Evolutionary conservation across 805 yeast species (phyloP).

Genomic region (Debaryomyces prosopidis): DNA sequence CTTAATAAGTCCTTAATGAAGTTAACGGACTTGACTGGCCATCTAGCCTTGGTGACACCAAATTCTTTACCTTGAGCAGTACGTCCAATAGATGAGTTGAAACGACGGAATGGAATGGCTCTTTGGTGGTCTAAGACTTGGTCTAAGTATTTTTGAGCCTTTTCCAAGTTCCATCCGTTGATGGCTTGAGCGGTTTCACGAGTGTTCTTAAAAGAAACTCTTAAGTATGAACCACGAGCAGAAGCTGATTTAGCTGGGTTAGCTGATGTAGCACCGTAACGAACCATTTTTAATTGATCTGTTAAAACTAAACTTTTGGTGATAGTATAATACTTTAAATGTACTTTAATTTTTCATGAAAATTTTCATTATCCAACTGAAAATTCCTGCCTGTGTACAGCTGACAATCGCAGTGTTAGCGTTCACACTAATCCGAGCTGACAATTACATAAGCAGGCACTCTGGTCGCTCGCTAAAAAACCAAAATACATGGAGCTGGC

Average conservation of each 20-base stretch:
- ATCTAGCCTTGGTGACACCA: slow-evolving; percentile 99
- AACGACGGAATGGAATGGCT: slow-evolving; percentile 99
- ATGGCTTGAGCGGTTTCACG: slow-evolving; percentile 99
- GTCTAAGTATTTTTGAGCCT: slow-evolving; percentile 92
- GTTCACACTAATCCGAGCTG: too few species aligned
- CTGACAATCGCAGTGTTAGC: too few species aligned
- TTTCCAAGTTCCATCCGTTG: slow-evolving; percentile 96
- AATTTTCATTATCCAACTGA: neutral
- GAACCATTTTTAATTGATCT: slow-evolving; percentile 67
- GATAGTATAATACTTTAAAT: neutral
- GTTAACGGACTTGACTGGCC: slow-evolving; percentile 99
- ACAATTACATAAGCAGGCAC: too few species aligned
- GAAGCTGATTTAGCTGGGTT: slow-evolving; percentile 99
- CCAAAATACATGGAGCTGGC: too few species aligned
- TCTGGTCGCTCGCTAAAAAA: too few species aligned
- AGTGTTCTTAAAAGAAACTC: slow-evolving; percentile 99
- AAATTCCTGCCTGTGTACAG: too few species aligned
- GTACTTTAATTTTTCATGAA: neutral
- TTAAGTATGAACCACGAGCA: slow-evolving; percentile 98
- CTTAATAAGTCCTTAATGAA: slow-evolving; percentile 90
- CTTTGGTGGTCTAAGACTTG: slow-evolving; percentile 98
- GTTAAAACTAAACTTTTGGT: neutral
- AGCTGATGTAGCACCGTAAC: slow-evolving; percentile 99
- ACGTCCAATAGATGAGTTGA: slow-evolving; percentile 95
- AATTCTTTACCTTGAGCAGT: slow-evolving; percentile 99